phyloP scores from a whole-genome alignment of 257 asterid species.

The Osmanthus fragrans region DNA sequence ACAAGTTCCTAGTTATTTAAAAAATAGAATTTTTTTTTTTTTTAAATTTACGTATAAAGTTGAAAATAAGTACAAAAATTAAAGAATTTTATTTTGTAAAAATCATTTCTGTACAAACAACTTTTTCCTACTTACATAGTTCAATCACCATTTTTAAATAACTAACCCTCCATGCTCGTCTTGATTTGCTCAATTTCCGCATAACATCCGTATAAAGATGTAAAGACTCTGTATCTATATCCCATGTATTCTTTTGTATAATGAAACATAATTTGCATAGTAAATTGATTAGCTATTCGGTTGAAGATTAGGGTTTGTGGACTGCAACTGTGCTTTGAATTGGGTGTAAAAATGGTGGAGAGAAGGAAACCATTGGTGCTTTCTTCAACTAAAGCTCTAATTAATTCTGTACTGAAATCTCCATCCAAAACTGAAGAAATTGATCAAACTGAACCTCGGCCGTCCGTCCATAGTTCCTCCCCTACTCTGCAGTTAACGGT shows the following conservation, averaged over 20 bases:
- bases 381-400: conserved; percentile 72
- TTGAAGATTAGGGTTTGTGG: neutral
- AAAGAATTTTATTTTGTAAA: no score
- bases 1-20: no score
- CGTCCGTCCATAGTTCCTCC: conserved; percentile 17
- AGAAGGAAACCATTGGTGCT: conserved; percentile 82
- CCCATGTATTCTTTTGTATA: neutral
- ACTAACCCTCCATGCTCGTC: neutral
- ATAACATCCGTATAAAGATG: neutral
- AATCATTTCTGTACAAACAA: no score
- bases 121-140: no score
- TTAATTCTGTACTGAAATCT: conserved; percentile 54
- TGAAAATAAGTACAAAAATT: no score
- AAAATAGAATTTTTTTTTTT: no score
- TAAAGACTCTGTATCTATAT: neutral
- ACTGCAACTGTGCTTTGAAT: neutral
- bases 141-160: no score
- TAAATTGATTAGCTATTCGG: neutral
- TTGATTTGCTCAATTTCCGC: neutral
- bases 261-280: neutral
- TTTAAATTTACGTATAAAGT: no score
- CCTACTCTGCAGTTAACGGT: conserved; percentile 49
- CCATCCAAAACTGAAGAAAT: conserved; percentile 21
- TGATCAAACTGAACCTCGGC: conserved; percentile 21
- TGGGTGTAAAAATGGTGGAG: conserved; percentile 51